Base-by-base conservation (phyloP, 768 basidiomycete genomes). In the Tricholoma saponaceum region DNA sequence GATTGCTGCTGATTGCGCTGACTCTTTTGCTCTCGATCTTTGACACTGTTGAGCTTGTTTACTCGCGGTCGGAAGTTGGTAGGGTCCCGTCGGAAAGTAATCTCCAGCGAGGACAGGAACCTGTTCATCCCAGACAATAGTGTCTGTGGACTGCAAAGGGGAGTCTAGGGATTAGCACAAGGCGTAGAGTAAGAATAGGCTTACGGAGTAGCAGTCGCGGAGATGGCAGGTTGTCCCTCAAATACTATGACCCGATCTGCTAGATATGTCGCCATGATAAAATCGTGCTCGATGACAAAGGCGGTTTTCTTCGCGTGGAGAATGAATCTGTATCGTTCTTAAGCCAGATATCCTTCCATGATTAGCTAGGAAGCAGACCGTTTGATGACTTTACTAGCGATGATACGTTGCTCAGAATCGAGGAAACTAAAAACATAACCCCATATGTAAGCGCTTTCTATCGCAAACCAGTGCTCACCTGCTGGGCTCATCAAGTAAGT, bases 181-280 rank as follows among this genome's bases (percentile, higher is more conserved):
- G 8, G 4, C 7, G 14, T 8, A 30, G 26, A 18, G 6, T 9
- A 54, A 18, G 35, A 39, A 35, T 58, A 39, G 16, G 80, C 89
- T 67, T 70, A 96, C 92, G 89, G 92, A 23, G 91, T 90, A 18
- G 97, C 97, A 39, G 87, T 95, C 16, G 97, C 95, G 52, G 87
- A 54, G 51, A 95, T 73, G 41, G 95, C 95, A 5, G 97, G 96
- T 65, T 85, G 73, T 37, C 92, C 92, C 69, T 90, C 87, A 65
- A 93, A 95, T 12, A 95, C 93, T 58, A 96, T 94, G 66, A 97
- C 94, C 47, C 96, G 90, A 70, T 99, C 97, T 41, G 97, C 96
- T 56, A 99, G 90, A 73, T 99, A 98, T 2, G 96, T 98, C 3
- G 96, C 95, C 96, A 98, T 98, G 78, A 98, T 97, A 74, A 99